Base-by-base conservation (phyloP, 2,329 filamentous ascomycete species). In the Aspergillus brasiliensis region DNA sequence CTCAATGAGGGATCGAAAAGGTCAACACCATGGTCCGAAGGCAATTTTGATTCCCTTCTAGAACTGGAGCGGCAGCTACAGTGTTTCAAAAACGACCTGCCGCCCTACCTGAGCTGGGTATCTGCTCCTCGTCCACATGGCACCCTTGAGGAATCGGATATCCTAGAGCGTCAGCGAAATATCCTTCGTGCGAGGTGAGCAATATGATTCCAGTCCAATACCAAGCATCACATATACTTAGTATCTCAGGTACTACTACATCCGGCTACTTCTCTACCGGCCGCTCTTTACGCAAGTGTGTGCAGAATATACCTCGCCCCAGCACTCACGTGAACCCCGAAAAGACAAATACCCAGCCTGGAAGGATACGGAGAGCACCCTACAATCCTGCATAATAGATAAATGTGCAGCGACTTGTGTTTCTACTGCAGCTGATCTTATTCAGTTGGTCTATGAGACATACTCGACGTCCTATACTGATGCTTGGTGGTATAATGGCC, bases 401-500 rank as follows among this genome's bases (percentile, higher is more conserved):
- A 69, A 73, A 42, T 77, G 73, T 28, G 74, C 74, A 0, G 65
- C 63, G 2, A 64, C 65, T 1, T 78, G 76, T 28, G 67, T 76
- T 3, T 60, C 58, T 2, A 63, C 72, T 2, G 72, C 75, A 0
- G 66, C 72, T 3, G 65, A 73, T 8, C 66, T 78, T 2, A 65
- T 76, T 2, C 62, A 64, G 1, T 65, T 73, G 5, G 62, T 77
- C 1, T 59, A 73, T 31, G 59, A 69, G 11, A 75, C 69, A 3
- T 71, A 73, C 38, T 53, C 57, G 40, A 70, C 69, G 1, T 61
- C 69, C 1, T 40, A 64, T 1, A 69, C 70, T 3, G 73, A 72
- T 21, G 65, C 70, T 3, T 77, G 74, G 75, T 78, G 75, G 76
- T 77, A 77, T 59, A 77, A 77, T 57, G 73, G 71, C 8, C 75